Evolutionary conservation across 768 basidiomycete genomes (phyloP).

Genomic region (Crepidotus variabilis): DNA sequence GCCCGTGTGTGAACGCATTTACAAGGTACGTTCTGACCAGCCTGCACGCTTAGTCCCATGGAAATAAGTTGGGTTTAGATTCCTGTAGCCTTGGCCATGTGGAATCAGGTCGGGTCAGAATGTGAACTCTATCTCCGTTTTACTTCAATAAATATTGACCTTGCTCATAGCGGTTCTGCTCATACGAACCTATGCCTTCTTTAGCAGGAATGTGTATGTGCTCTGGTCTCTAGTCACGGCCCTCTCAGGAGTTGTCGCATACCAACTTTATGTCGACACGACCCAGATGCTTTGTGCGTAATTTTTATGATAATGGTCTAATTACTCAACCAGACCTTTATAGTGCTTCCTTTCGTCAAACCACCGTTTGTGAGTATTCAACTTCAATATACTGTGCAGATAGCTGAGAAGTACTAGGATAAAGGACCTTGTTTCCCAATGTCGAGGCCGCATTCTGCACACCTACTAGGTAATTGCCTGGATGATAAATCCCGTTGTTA

Average conservation of each 20-base stretch:
- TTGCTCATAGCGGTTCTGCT: constrained; percentile 61
- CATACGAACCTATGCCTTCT: constrained; percentile 84
- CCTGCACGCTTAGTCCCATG: constrained; percentile 2
- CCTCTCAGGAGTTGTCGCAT: constrained; percentile 70
- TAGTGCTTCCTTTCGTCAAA: constrained; percentile 64
- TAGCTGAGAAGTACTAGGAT: constrained; percentile 24
- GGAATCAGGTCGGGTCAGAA: constrained; percentile 85
- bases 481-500: constrained; percentile 3
- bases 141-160: constrained; percentile 10
- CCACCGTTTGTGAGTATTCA: constrained; percentile 50
- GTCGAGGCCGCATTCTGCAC: constrained; percentile 81
- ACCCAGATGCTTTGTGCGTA: constrained; percentile 68
- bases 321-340: constrained; percentile 5
- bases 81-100: constrained; percentile 79
- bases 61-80: constrained; percentile 39
- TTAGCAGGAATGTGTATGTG: constrained; percentile 71
- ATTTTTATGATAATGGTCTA: not conserved
- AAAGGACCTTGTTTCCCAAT: constrained; percentile 74
- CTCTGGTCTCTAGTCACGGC: constrained; percentile 61
- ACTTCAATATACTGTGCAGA: not conserved
- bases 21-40: constrained; percentile 40
- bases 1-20: constrained; percentile 66
- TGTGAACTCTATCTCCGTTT: constrained; percentile 35
- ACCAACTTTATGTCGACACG: constrained; percentile 77
- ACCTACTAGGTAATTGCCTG: constrained; percentile 59